Conservation (phyloP, 805 yeast species). For the Saccharomycodes ludwigii region DNA sequence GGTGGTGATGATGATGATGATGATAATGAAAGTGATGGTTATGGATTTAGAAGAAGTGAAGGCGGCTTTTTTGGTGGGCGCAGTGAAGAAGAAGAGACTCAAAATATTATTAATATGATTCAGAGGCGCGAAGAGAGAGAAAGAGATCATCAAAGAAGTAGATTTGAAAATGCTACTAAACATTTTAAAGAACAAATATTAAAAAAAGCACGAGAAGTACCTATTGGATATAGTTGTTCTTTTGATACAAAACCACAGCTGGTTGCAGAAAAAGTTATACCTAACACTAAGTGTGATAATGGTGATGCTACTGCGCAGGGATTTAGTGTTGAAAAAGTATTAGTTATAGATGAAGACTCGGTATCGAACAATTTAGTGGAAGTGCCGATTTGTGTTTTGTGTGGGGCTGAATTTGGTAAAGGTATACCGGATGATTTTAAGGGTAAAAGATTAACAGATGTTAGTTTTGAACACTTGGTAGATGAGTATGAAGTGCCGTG, state of each 20-base stretch:
- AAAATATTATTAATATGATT: slow-evolving; percentile 20
- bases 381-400: slow-evolving; percentile 45
- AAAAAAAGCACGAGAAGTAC: slow-evolving; percentile 14
- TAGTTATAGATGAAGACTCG: slow-evolving; percentile 14
- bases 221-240: slow-evolving; percentile 20
- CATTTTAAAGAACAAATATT: slow-evolving; percentile 15
- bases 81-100: slow-evolving; percentile 16
- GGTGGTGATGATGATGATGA: neutral
- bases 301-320: too few relatives aligned
- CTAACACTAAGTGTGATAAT: too few relatives aligned
- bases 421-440: slow-evolving; percentile 50
- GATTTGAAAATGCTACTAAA: slow-evolving; percentile 17
- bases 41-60: neutral
- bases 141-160: slow-evolving; percentile 16
- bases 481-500: slow-evolving; percentile 33
- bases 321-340: slow-evolving; percentile 7
- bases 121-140: slow-evolving; percentile 23
- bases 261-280: too few relatives aligned
- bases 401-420: slow-evolving; percentile 61
- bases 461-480: slow-evolving; percentile 20
- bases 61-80: slow-evolving; percentile 3
- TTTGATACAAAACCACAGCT: slow-evolving; percentile 16
- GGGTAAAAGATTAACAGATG: slow-evolving; percentile 16
- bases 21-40: neutral
- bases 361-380: slow-evolving; percentile 22